phyloP scores from a whole-genome alignment of 1,139 yeast species.

The Taiozyma sp. region DNA sequence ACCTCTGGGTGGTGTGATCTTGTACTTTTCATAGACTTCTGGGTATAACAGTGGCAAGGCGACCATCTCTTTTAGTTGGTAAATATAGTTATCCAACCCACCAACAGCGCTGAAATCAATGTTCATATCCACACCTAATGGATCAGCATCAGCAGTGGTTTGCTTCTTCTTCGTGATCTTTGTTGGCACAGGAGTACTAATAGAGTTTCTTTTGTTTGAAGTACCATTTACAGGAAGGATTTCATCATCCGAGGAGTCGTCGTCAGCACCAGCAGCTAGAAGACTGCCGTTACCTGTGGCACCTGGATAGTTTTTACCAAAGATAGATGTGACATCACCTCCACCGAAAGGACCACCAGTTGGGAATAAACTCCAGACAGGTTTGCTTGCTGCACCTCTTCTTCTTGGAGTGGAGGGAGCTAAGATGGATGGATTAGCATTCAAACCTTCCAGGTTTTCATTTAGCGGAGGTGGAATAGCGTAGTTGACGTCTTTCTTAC shows the following conservation, averaged over 20 bases:
- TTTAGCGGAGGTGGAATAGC: constrained; percentile 81
- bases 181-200: constrained; percentile 35
- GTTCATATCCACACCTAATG: constrained; percentile 89
- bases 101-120: constrained; percentile 90
- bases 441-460: constrained; percentile 34
- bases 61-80: constrained; percentile 95
- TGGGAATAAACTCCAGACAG: constrained; percentile 69
- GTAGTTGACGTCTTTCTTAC: constrained; percentile 70
- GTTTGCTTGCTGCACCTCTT: constrained; percentile 28
- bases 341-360: constrained; percentile 99
- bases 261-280: constrained; percentile 54
- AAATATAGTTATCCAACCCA: constrained; percentile 85
- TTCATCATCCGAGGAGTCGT: constrained; percentile 71
- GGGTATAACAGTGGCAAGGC: constrained; percentile 91
- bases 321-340: constrained; percentile 71
- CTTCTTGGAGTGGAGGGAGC: constrained; percentile 27
- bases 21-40: constrained; percentile 84
- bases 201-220: constrained; percentile 25
- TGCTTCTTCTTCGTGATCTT: constrained; percentile 46
- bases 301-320: constrained; percentile 45
- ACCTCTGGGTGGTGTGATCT: constrained; percentile 95
- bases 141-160: constrained; percentile 86
- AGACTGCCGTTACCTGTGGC: constrained; percentile 22
- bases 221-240: constrained; percentile 30
- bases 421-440: constrained; percentile 19